These are phyloP conservation scores for Hygrophoropsis aurantiaca DNA, from an alignment of 768 basidiomycete species.

Conservation along the genomic window DNA sequence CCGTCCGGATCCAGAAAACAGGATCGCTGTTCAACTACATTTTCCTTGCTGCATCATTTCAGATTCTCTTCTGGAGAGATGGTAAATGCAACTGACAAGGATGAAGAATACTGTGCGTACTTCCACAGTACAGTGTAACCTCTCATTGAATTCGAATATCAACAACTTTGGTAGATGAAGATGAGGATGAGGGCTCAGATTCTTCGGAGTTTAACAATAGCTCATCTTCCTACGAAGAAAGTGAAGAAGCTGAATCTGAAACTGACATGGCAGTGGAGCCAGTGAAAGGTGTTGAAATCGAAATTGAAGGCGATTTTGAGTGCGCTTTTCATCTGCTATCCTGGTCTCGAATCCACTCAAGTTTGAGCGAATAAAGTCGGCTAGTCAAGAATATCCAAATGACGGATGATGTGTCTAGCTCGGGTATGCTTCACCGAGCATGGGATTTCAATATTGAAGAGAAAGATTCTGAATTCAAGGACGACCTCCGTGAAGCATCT, in stretches of 20 bases:
- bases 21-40: too few relatives aligned
- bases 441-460: slow-evolving; percentile 78
- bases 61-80: too few relatives aligned
- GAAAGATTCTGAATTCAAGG: slow-evolving; percentile 65
- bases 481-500: slow-evolving; percentile 72
- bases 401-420: slow-evolving; percentile 42
- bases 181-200: slow-evolving; percentile 9
- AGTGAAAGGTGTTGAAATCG: slow-evolving; percentile 27
- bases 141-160: background rate
- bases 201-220: slow-evolving; percentile 8
- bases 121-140: background rate
- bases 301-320: slow-evolving; percentile 63
- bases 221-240: background rate
- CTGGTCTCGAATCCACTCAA: background rate
- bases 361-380: slow-evolving; percentile 41
- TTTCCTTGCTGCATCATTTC: too few relatives aligned
- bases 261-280: slow-evolving; percentile 7
- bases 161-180: background rate
- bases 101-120: slow-evolving; percentile 16
- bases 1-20: too few relatives aligned
- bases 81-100: slow-evolving; percentile 8
- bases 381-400: slow-evolving; percentile 66
- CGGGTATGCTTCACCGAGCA: slow-evolving; percentile 55
- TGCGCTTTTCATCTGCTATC: slow-evolving; percentile 19
- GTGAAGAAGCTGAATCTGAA: slow-evolving; percentile 40